Conservation (phyloP, 2,329 filamentous ascomycete species). For the Aureobasidium sp. region DNA sequence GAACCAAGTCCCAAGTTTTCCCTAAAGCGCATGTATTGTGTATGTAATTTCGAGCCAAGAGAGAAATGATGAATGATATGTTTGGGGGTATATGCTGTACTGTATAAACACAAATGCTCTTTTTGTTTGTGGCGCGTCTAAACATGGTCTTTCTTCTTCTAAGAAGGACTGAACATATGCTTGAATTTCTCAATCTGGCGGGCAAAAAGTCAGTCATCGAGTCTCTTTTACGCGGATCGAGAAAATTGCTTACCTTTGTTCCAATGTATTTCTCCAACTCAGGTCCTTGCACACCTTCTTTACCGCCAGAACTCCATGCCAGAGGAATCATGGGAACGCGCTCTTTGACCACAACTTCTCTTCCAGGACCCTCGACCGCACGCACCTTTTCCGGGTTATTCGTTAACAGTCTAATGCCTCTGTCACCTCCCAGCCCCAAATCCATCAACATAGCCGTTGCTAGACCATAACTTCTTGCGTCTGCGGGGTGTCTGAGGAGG, state of each 20-base stretch:
- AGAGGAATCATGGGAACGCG: slow-evolving; percentile 91
- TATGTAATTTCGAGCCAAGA: no score
- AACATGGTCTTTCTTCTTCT: not conserved
- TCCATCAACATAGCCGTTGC: slow-evolving; percentile 91
- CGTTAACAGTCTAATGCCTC: slow-evolving; percentile 73
- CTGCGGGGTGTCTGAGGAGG: slow-evolving; percentile 81
- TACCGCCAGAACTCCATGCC: slow-evolving; percentile 74
- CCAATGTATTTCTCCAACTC: slow-evolving; percentile 92
- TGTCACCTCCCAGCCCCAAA: slow-evolving; percentile 60
- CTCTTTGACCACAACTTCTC: slow-evolving; percentile 81
- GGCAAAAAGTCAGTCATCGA: slow-evolving; percentile 14
- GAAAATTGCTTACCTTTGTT: slow-evolving; percentile 63
- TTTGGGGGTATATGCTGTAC: not conserved
- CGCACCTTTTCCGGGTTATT: slow-evolving; percentile 98
- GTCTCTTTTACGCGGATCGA: not conserved
- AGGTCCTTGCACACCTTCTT: slow-evolving; percentile 71
- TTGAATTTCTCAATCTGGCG: slow-evolving; percentile 45
- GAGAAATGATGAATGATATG: not conserved
- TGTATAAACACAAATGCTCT: not conserved
- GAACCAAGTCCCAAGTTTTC: no score
- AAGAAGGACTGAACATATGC: slow-evolving; percentile 35
- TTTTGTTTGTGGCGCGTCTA: not conserved
- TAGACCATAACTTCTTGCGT: slow-evolving; percentile 90
- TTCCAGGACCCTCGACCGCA: slow-evolving; percentile 82
- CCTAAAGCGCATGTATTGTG: no score